Conservation (phyloP, 129 eudicot species). For the Flaveria bidentis region DNA sequence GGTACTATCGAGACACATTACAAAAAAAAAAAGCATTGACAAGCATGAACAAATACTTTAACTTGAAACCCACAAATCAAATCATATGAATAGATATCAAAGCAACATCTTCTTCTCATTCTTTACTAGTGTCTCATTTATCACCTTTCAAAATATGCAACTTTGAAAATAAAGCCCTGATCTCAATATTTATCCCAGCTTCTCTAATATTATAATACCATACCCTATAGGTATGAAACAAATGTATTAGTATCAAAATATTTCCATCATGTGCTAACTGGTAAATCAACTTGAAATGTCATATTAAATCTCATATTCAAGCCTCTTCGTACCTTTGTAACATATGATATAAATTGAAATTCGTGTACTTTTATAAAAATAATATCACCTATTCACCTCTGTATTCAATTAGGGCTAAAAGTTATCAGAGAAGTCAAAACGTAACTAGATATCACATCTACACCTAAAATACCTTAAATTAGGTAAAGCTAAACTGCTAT, state of each 20-base stretch:
- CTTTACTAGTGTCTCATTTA: not conserved
- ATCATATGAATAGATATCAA: not conserved
- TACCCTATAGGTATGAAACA: not conserved
- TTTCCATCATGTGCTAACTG: not conserved
- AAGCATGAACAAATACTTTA: not conserved
- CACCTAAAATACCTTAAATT: not conserved
- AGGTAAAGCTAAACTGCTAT: too few species aligned
- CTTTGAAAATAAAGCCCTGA: not conserved
- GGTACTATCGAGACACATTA: not conserved
- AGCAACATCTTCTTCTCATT: constrained; percentile 1
- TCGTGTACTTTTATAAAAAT: too few species aligned
- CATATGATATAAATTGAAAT: not conserved
- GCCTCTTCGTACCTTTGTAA: not conserved
- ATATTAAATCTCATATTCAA: not conserved
- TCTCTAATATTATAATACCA: not conserved
- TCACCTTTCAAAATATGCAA: not conserved
- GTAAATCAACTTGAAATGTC: not conserved
- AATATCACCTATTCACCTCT: not conserved
- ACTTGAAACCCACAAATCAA: not conserved
- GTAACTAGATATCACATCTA: not conserved
- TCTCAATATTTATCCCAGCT: not conserved
- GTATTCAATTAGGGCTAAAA: not conserved
- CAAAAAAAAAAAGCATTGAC: not conserved
- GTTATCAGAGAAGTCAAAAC: not conserved
- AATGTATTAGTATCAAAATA: not conserved